A percentile compares a stretch with the other conserved stretches of the same genome.
Conservation (phyloP, 768 basidiomycete species). For the Lactarius sanguifluus region DNA sequence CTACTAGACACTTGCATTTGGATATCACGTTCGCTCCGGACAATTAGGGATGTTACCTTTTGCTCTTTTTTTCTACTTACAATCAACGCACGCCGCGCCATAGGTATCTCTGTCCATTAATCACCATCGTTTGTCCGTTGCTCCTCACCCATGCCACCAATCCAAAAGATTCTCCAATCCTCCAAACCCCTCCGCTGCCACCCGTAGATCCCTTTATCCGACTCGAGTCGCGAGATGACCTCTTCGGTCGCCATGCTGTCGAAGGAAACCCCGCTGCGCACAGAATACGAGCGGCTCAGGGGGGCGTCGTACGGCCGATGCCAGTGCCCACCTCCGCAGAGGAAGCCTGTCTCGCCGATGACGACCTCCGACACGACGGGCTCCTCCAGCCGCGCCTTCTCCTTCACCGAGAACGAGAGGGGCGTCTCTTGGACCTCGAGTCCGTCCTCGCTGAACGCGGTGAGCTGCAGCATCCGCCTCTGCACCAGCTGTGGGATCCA, state of each 20-base stretch:
- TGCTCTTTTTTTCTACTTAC: slow-evolving; percentile 2
- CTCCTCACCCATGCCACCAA: slow-evolving; percentile 55
- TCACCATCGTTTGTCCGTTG: slow-evolving; percentile 37
- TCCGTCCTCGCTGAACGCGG: slow-evolving; percentile 68
- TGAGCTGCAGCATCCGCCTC: slow-evolving; percentile 58
- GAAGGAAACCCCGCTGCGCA: slow-evolving; percentile 46
- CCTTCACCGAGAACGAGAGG: slow-evolving; percentile 48
- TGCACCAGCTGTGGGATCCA: not conserved
- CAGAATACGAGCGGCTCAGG: slow-evolving; percentile 47
- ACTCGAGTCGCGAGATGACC: slow-evolving; percentile 44
- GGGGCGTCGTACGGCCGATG: slow-evolving; percentile 38
- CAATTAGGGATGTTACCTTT: slow-evolving; percentile 2
- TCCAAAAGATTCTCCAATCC: slow-evolving; percentile 83
- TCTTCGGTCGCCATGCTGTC: slow-evolving; percentile 57
- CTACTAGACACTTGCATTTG: slow-evolving; percentile 9
- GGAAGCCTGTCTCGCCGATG: slow-evolving; percentile 60
- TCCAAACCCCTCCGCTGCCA: slow-evolving; percentile 72
- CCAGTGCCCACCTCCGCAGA: slow-evolving; percentile 54
- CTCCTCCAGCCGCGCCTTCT: slow-evolving; percentile 50
- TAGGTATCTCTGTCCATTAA: slow-evolving; percentile 25
- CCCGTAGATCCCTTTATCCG: slow-evolving; percentile 69
- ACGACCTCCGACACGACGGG: slow-evolving; percentile 55
- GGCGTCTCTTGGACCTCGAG: slow-evolving; percentile 72
- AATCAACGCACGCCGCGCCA: not conserved
- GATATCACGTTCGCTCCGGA: slow-evolving; percentile 9